Base-by-base conservation (phyloP, 345 rosid species). In the Dipteronia dyeriana region DNA sequence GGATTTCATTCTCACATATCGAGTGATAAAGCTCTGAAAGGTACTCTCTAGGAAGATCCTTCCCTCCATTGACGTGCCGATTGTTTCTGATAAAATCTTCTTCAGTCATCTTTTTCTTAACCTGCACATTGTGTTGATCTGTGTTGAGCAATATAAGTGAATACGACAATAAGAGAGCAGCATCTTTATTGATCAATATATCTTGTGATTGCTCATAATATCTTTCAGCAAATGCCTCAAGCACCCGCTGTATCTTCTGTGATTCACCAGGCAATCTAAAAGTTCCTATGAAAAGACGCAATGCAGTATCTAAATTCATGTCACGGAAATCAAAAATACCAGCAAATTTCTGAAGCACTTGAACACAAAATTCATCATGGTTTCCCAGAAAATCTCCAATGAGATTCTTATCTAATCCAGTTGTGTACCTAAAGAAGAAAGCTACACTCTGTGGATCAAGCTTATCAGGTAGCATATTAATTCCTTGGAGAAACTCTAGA, bases 191-290 rank as follows among this genome's bases (percentile, higher is more conserved):
- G 68, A 75, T 83, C 45, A 92, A 77, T 78, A 85, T 82, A 75
- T 86, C 84, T 68, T 91, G 88, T 62, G 91, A 89, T 79, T 92
- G 97, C 86, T 92, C 91, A 84, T 92, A 90, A 78, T 90, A 92
- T 84, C 92, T 83, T 82, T 90, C 94, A 76, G 94, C 84, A 85
- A 92, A 92, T 23, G 97, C 97, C 82, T 90, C 97, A 45, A 92
- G 90, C 71, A 90, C 92, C 81, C 97, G 85, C 73, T 90, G 90
- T 79, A 92, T 92, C 85, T 92, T 92, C 86, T 92, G 97, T 29
- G 94, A 87, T 82, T 92, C 97, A 2, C 94, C 97, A 71, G 97
- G 92, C 82, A 92, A 80, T 74, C 91, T 87, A 79, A 92, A 92
- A 43, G 94, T 88, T 70, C 90, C 97, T 68, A 92, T 81, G 79